Conservation (phyloP, 805 yeast species). For the Schwanniomyces yamadae region DNA sequence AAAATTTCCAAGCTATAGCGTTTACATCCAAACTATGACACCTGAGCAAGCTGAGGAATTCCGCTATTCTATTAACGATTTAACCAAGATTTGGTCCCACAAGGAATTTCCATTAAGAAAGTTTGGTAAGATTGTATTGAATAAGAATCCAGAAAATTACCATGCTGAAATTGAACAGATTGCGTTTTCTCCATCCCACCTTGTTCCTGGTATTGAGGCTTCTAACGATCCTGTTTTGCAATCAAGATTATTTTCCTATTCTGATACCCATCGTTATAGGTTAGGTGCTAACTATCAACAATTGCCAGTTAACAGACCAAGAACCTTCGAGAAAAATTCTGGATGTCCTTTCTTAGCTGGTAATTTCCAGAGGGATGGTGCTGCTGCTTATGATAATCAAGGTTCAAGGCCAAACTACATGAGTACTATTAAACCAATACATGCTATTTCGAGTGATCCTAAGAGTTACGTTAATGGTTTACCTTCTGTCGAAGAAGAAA, state of each 20-base stretch:
- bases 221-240: slow-evolving; percentile 84
- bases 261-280: slow-evolving; percentile 85
- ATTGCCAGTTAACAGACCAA: slow-evolving; percentile 56
- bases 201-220: slow-evolving; percentile 81
- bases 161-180: slow-evolving; percentile 66
- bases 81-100: slow-evolving; percentile 62
- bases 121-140: slow-evolving; percentile 54
- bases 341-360: slow-evolving; percentile 28
- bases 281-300: slow-evolving; percentile 69
- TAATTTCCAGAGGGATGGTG: slow-evolving; percentile 24
- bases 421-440: slow-evolving; percentile 38
- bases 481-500: slow-evolving; percentile 19
- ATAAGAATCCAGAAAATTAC: slow-evolving; percentile 57
- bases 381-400: slow-evolving; percentile 25
- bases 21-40: slow-evolving; percentile 59
- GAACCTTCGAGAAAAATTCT: slow-evolving; percentile 21
- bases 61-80: slow-evolving; percentile 48
- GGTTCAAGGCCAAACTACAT: slow-evolving; percentile 54
- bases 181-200: slow-evolving; percentile 81
- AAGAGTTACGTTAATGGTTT: slow-evolving; percentile 17
- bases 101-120: slow-evolving; percentile 52
- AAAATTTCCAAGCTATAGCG: slow-evolving; percentile 50
- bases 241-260: slow-evolving; percentile 76
- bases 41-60: slow-evolving; percentile 54
- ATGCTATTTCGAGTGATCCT: slow-evolving; percentile 18